A percentile compares a stretch with the other conserved stretches of the same genome.
These are phyloP conservation scores for Stachybotrys echinatus DNA, from an alignment of 2,329 filamentous ascomycete species.

Conservation along the genomic window DNA sequence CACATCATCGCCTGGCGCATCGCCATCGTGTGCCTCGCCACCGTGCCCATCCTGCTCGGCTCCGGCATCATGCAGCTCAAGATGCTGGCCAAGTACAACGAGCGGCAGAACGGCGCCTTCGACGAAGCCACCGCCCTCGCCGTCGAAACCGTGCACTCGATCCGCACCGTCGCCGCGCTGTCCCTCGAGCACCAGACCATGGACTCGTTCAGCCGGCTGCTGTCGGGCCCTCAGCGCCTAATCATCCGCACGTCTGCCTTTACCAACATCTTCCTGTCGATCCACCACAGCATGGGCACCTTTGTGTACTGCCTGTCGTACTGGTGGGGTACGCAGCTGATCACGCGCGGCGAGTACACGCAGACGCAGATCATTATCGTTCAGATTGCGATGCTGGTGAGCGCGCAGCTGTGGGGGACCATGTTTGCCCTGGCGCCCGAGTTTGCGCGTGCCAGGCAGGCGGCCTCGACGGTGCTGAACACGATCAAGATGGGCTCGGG, in stretches of 20 bases:
- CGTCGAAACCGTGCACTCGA: conserved; percentile 60
- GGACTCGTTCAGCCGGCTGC: conserved; percentile 45
- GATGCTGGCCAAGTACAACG: conserved; percentile 56
- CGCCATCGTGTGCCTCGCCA: conserved; percentile 64
- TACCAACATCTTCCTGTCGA: conserved; percentile 55
- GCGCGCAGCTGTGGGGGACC: conserved; percentile 67
- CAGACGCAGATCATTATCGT: conserved; percentile 72
- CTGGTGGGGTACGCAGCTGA: conserved; percentile 73
- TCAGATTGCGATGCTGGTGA: conserved; percentile 64
- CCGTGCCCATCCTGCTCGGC: conserved; percentile 63
- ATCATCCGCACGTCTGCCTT: conserved; percentile 43
- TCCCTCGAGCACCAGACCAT: conserved; percentile 48
- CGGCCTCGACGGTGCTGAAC: conserved; percentile 52
- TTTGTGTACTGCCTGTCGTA: conserved; percentile 71
- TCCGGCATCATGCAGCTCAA: conserved; percentile 65
- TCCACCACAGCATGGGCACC: conserved; percentile 56
- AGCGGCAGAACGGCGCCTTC: conserved; percentile 60
- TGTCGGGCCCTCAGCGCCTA: conserved; percentile 47
- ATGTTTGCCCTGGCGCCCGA: conserved; percentile 73
- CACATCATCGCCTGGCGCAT: conserved; percentile 74
- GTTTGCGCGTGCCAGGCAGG: conserved; percentile 60
- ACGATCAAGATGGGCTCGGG: conserved; percentile 40
- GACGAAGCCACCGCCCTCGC: conserved; percentile 58
- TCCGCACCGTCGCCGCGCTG: conserved; percentile 56
- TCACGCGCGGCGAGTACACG: conserved; percentile 58